Evolutionary conservation across 2,329 filamentous ascomycete species (phyloP).

Genomic region (Cladosporium velox): DNA sequence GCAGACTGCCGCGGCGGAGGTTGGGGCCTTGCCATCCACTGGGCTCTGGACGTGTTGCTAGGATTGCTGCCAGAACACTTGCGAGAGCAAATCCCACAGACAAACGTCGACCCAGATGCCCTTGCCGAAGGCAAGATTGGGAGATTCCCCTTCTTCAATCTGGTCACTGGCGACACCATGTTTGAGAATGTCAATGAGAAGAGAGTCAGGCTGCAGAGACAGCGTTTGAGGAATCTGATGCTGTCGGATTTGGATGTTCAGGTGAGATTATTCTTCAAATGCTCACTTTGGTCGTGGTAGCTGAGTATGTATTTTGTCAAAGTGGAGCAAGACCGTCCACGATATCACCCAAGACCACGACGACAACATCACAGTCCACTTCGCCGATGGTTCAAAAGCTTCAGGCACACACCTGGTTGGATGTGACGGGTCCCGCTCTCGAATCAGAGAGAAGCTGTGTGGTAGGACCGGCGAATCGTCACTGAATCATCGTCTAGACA

Average conservation of each 20-base stretch:
- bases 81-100: constrained; percentile 48
- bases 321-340: constrained; percentile 22
- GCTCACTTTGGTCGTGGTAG: not conserved
- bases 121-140: constrained; percentile 51
- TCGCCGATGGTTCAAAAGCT: constrained; percentile 54
- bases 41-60: constrained; percentile 58
- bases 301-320: not conserved
- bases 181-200: constrained; percentile 27
- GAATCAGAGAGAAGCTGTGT: not conserved
- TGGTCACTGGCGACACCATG: constrained; percentile 45
- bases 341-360: constrained; percentile 1
- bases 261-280: not conserved
- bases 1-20: constrained; percentile 13
- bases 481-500: constrained; percentile 44
- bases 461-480: not conserved
- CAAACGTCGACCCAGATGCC: constrained; percentile 53
- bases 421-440: constrained; percentile 39
- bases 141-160: constrained; percentile 58
- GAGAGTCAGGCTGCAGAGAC: constrained; percentile 10
- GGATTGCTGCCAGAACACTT: constrained; percentile 54
- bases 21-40: constrained; percentile 67
- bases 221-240: constrained; percentile 22
- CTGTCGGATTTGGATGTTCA: constrained; percentile 22
- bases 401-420: constrained; percentile 83
- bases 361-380: not conserved